Evolutionary conservation across 495 filamentous ascomycete genomes (phyloP), one percentile per base, ranked within the genome.

Genomic region (Penicillium argentinense): DNA sequence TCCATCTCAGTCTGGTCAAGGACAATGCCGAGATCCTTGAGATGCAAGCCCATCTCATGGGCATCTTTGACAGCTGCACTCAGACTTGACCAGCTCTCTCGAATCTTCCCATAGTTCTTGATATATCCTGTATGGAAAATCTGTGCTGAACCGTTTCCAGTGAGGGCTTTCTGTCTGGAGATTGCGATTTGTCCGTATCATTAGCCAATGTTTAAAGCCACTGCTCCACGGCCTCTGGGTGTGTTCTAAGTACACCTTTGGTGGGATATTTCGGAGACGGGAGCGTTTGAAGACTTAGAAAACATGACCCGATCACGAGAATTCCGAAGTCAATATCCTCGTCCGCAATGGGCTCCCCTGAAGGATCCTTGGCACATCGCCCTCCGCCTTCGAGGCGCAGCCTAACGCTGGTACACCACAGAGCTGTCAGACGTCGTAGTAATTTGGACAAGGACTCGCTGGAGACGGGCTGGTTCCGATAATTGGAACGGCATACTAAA

Each of bases 321-420:
- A 44, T 32, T 16, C 26, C 41, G 23, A 44, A 61, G 32, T 37
- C 46, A 21, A 48, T 57, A 4, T 54, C 38, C 45, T 66, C 60
- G 18, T 37, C 34, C n/a, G 56, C 27, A 34, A 37, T 29, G 17
- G 45, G 16, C 21, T 4, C 33, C 3, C 17, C 9, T 36, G 33
- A 18, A n/a, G 7, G 17, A 19, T 36, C 3, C 9, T 36, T 36
- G n/a, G n/a, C n/a, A n/a, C n/a, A n/a, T n/a, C n/a, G n/a, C n/a
- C n/a, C n/a, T n/a, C n/a, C n/a, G n/a, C n/a, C n/a, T n/a, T n/a
- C n/a, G n/a, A n/a, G n/a, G n/a, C n/a, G n/a, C n/a, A n/a, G n/a
- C n/a, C n/a, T n/a, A n/a, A n/a, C n/a, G n/a, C n/a, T n/a, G n/a
- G n/a, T n/a, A n/a, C n/a, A n/a, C n/a, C n/a, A n/a, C n/a, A n/a